Conservation (phyloP, 2,329 filamentous ascomycete genomes). For the Eurotiales sp. region DNA sequence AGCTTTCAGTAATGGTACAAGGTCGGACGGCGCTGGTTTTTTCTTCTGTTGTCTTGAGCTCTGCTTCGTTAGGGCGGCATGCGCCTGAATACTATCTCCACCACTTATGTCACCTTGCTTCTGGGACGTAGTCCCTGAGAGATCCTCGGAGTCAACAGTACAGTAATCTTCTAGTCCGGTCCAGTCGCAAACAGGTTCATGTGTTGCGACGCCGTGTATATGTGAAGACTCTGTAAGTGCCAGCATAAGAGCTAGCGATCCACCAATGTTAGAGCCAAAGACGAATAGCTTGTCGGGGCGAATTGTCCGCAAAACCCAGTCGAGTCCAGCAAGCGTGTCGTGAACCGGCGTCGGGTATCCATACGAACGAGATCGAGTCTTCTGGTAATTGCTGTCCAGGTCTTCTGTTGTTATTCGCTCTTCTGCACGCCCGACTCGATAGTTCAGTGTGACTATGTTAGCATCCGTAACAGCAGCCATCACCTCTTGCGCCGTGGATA, state of each 20-base stretch:
- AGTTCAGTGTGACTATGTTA: constrained; percentile 39
- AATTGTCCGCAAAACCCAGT: constrained; percentile 35
- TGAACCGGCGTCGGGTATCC: constrained; percentile 37
- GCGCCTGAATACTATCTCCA: constrained; percentile 1
- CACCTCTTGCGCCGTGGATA: constrained; percentile 21
- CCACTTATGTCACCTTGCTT: neutral
- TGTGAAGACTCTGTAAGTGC: constrained; percentile 37
- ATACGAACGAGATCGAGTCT: constrained; percentile 14
- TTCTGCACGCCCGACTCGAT: constrained; percentile 29
- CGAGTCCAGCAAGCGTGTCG: constrained; percentile 36
- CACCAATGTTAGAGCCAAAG: constrained; percentile 35
- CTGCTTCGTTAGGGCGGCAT: constrained; percentile 18
- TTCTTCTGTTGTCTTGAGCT: constrained; percentile 7
- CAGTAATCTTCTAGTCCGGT: constrained; percentile 40
- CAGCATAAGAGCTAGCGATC: constrained; percentile 42
- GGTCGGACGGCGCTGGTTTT: constrained; percentile 24
- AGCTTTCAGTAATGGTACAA: constrained; percentile 33
- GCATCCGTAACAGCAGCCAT: constrained; percentile 31
- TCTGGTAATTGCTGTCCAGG: neutral
- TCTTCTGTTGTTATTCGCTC: neutral
- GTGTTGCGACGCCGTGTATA: constrained; percentile 30
- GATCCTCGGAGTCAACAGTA: constrained; percentile 13
- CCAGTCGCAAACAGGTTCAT: constrained; percentile 39
- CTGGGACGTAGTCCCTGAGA: neutral
- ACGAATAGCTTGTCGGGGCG: constrained; percentile 27